phyloP scores from a whole-genome alignment of 352 stramenopile species.

The Thalassiosira hispida region DNA sequence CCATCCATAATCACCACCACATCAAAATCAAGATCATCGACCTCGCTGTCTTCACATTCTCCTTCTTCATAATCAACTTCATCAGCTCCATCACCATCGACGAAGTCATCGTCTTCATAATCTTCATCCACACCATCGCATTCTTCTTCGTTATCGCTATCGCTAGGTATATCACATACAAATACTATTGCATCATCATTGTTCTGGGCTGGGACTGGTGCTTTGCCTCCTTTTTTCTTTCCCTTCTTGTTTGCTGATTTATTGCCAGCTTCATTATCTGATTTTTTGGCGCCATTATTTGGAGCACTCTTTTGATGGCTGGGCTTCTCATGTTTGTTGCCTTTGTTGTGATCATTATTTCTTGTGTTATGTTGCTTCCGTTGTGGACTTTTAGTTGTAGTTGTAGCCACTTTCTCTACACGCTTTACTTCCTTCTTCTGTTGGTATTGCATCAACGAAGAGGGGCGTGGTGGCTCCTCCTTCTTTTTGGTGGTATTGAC shows the following conservation, averaged over 20 bases:
- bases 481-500: background rate
- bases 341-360: background rate
- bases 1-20: slow-evolving; percentile 5
- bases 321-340: background rate
- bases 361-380: background rate
- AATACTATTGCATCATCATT: slow-evolving; percentile 14
- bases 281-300: background rate
- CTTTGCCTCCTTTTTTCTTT: slow-evolving; percentile 13
- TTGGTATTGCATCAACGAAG: slow-evolving; percentile 25
- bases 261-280: background rate
- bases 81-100: background rate
- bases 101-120: slow-evolving; percentile 9
- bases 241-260: background rate
- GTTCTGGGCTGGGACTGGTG: background rate
- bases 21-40: slow-evolving; percentile 11
- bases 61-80: slow-evolving; percentile 1
- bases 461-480: slow-evolving; percentile 2
- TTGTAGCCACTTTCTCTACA: background rate
- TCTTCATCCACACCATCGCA: background rate
- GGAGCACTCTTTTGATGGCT: background rate
- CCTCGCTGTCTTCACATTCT: background rate
- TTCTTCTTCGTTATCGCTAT: slow-evolving; percentile 4
- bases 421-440: slow-evolving; percentile 12
- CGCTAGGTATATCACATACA: slow-evolving; percentile 21
- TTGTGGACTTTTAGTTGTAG: background rate